A percentile compares a stretch with the other conserved stretches of the same genome.
phyloP scores from a whole-genome alignment of 2,329 filamentous ascomycete genomes.

The Colletotrichum somersetense region DNA sequence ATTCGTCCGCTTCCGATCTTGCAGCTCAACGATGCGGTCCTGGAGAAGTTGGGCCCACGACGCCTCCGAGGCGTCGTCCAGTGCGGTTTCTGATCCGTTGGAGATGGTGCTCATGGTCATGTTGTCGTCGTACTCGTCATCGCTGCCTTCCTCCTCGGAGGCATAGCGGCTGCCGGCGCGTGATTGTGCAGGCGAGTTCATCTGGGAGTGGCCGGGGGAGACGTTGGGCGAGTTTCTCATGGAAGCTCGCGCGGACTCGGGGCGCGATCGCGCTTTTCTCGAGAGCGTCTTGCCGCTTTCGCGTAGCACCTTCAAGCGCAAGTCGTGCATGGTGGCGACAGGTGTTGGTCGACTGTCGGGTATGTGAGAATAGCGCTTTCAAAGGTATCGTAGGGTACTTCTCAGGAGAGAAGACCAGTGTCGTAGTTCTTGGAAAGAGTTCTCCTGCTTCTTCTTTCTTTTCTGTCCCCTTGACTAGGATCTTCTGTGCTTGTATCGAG shows the following conservation, averaged over 20 bases:
- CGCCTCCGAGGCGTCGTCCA: conserved; percentile 65
- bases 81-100: conserved; percentile 62
- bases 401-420: conserved; percentile 18
- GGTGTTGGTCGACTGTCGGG: neutral
- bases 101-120: conserved; percentile 60
- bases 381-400: conserved; percentile 10
- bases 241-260: conserved; percentile 69
- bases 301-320: conserved; percentile 75
- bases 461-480: neutral
- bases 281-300: conserved; percentile 81
- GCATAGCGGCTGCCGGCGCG: conserved; percentile 71
- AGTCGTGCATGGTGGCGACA: conserved; percentile 67
- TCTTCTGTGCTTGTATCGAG: conserved; percentile 23
- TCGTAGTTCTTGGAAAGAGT: neutral
- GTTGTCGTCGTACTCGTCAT: conserved; percentile 65
- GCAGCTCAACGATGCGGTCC: conserved; percentile 77
- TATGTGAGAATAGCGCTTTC: neutral
- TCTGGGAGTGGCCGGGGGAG: conserved; percentile 70
- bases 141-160: conserved; percentile 73
- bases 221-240: conserved; percentile 67
- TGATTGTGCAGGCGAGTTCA: conserved; percentile 70
- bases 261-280: conserved; percentile 72
- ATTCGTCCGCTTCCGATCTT: conserved; percentile 82
- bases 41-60: conserved; percentile 74
- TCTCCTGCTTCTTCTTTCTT: neutral